Percentiles rank a stretch among this genome's conserved stretches.
phyloP scores from a whole-genome alignment of 768 basidiomycete species.

The Naematelia encephala region DNA sequence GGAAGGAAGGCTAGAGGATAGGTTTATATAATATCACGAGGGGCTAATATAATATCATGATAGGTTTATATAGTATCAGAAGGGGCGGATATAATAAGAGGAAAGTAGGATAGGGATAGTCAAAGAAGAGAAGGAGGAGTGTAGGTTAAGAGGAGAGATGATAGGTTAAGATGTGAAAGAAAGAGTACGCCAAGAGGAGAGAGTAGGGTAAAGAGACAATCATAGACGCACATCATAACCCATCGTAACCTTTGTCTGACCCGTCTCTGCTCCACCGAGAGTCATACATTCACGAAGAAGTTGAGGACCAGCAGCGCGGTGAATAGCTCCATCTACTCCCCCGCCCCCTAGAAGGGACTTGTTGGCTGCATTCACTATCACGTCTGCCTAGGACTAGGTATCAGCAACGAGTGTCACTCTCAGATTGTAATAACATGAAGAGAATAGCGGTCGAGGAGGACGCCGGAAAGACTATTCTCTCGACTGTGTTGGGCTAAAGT shows the following conservation, averaged over 20 bases:
- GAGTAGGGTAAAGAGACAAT: neutral
- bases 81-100: neutral
- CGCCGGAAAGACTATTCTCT: too few species aligned
- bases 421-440: too few species aligned
- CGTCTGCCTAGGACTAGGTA: constrained; percentile 29
- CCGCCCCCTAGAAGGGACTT: constrained; percentile 50
- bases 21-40: too few species aligned
- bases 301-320: constrained; percentile 49
- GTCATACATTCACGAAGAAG: constrained; percentile 47
- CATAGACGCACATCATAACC: constrained; percentile 43
- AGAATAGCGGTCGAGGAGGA: too few species aligned
- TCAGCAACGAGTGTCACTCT: too few species aligned
- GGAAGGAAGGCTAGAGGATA: too few species aligned
- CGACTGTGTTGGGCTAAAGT: neutral
- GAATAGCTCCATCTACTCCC: constrained; percentile 53
- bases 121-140: neutral
- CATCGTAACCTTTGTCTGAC: constrained; percentile 50
- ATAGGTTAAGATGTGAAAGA: neutral
- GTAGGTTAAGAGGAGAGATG: neutral
- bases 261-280: constrained; percentile 51
- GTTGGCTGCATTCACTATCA: constrained; percentile 52
- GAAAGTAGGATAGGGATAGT: neutral
- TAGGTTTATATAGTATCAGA: too few species aligned
- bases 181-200: neutral
- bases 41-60: too few species aligned